These are phyloP conservation scores for Emydomyces testavorans DNA, from an alignment of 2,329 filamentous ascomycete genomes.

Conservation along the genomic window DNA sequence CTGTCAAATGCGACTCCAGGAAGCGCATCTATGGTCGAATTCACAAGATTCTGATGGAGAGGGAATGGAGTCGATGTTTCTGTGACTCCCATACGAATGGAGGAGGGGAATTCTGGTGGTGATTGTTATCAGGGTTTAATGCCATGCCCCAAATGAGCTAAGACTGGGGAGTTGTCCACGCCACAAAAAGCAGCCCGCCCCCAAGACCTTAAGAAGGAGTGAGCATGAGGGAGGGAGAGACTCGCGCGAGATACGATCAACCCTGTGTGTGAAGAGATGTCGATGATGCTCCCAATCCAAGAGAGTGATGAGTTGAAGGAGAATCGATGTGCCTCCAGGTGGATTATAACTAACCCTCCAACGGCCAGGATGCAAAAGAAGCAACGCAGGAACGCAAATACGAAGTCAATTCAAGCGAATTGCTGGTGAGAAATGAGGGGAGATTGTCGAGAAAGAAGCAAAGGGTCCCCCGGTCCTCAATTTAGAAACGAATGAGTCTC, in stretches of 20 bases:
- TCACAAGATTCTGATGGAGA: not conserved
- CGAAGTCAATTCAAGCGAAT: conserved; percentile 15
- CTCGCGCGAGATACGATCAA: conserved; percentile 10
- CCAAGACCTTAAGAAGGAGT: conserved; percentile 9
- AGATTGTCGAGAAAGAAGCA: conserved; percentile 12
- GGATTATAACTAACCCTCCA: conserved; percentile 11
- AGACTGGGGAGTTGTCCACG: conserved; percentile 11
- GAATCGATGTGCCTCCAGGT: conserved; percentile 2
- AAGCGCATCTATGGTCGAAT: not conserved
- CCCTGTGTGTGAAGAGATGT: not conserved
- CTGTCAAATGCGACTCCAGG: conserved; percentile 12
- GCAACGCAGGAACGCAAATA: conserved; percentile 11
- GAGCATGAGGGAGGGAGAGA: conserved; percentile 12
- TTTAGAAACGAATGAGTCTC: conserved; percentile 21
- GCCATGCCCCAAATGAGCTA: conserved; percentile 16
- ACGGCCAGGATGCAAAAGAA: conserved; percentile 2
- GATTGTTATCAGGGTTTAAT: conserved; percentile 14
- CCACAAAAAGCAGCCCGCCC: conserved; percentile 14
- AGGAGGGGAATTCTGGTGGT: conserved; percentile 10
- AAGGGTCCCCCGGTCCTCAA: conserved; percentile 15
- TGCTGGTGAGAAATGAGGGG: conserved; percentile 13
- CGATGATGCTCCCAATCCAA: conserved; percentile 1
- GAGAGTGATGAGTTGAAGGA: too few relatives aligned
- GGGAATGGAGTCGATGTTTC: conserved; percentile 4
- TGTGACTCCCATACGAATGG: conserved; percentile 13